Conservation (phyloP, 1,284 basidiomycete genomes). For the Phylloboletellus chloephorus region DNA sequence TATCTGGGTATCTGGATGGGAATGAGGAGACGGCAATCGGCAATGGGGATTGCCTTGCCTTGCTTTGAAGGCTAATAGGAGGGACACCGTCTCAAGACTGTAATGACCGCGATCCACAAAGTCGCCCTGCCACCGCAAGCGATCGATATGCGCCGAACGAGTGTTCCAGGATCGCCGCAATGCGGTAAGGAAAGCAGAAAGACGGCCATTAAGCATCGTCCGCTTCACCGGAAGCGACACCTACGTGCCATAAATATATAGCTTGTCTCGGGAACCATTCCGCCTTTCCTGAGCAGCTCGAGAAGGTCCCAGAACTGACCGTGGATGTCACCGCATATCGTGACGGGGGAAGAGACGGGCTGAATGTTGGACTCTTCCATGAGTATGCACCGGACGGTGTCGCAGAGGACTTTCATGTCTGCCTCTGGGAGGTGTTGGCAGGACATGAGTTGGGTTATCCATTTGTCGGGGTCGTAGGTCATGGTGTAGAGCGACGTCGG, state of each 20-base stretch:
- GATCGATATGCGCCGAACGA: constrained; percentile 4
- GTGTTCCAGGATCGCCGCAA: constrained; percentile 3
- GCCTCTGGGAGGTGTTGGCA: constrained; percentile 87
- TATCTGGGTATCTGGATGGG: constrained; percentile 76
- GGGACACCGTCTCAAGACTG: constrained; percentile 90
- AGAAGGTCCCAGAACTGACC: constrained; percentile 96
- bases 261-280: constrained; percentile 82
- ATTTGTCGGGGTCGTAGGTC: constrained; percentile 57
- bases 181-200: constrained; percentile 19
- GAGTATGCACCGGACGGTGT: constrained; percentile 77
- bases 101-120: constrained; percentile 98
- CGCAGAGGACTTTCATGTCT: constrained; percentile 89
- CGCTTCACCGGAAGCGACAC: constrained; percentile 21
- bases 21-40: constrained; percentile 6
- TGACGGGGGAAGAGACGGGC: constrained; percentile 86
- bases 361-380: constrained; percentile 96
- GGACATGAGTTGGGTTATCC: constrained; percentile 75
- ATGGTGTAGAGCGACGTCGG: constrained; percentile 9
- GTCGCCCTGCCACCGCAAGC: constrained; percentile 64
- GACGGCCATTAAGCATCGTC: constrained; percentile 16
- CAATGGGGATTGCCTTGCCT: constrained; percentile 46
- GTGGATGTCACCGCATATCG: constrained; percentile 92
- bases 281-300: constrained; percentile 87
- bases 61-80: constrained; percentile 87
- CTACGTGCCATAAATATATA: constrained; percentile 96